These are phyloP conservation scores for Mycena pura DNA, from an alignment of 768 basidiomycete genomes.

Conservation along the genomic window DNA sequence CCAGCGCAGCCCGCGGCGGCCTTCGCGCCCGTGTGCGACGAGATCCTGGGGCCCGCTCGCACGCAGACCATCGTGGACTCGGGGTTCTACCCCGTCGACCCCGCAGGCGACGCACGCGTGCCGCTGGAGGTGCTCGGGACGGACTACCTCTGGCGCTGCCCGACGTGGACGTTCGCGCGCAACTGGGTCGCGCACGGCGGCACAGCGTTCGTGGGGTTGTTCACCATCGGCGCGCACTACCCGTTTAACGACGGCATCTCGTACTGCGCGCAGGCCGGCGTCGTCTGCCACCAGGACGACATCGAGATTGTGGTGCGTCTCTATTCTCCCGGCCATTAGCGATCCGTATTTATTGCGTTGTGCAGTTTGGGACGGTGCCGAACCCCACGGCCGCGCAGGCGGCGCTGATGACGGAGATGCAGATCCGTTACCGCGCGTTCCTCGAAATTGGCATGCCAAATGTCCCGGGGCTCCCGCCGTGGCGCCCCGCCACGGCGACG, in stretches of 20 bases:
- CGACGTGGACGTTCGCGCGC: conserved; percentile 74
- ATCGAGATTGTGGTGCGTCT: conserved; percentile 63
- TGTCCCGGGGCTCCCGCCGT: conserved; percentile 53
- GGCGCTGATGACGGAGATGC: conserved; percentile 66
- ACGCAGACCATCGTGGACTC: conserved; percentile 52
- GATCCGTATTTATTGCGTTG: neutral
- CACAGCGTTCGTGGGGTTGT: conserved; percentile 68
- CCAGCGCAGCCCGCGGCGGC: conserved; percentile 44
- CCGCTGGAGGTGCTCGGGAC: conserved; percentile 68
- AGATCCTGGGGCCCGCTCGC: conserved; percentile 54
- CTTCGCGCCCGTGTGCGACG: conserved; percentile 47
- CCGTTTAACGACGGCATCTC: conserved; percentile 62
- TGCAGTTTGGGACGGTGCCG: conserved; percentile 59
- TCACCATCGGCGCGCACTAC: conserved; percentile 72
- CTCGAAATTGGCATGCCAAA: conserved; percentile 68
- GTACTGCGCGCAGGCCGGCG: too few species aligned
- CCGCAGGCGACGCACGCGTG: conserved; percentile 49
- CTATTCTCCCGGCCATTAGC: neutral
- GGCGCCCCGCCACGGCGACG: conserved; percentile 58
- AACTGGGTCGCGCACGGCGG: conserved; percentile 71
- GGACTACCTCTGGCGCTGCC: conserved; percentile 73
- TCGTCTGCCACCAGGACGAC: conserved; percentile 70
- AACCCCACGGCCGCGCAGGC: conserved; percentile 63
- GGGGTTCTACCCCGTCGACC: conserved; percentile 48
- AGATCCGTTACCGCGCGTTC: conserved; percentile 72